phyloP scores from a whole-genome alignment of 768 basidiomycete genomes.

The Coprinopsis strossmayeri region DNA sequence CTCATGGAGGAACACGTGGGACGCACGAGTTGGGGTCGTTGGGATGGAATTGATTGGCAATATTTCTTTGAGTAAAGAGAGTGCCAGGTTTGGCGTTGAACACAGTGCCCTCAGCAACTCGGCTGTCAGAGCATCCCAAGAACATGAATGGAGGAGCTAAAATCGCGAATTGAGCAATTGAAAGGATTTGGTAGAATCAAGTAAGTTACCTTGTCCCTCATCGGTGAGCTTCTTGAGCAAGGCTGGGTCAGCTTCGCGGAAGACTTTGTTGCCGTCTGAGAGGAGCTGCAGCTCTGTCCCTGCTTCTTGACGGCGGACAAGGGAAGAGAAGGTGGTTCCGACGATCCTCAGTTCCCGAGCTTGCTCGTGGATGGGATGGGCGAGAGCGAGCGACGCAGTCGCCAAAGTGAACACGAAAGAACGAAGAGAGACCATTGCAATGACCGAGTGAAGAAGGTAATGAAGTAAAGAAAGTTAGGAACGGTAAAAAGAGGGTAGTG shows the following conservation, averaged over 20 bases:
- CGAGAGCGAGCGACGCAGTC: constrained; percentile 13
- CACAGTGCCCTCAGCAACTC: constrained; percentile 30
- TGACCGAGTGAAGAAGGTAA: neutral
- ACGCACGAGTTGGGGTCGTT: constrained; percentile 30
- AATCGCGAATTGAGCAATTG: too few species aligned
- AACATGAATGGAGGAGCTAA: constrained; percentile 29
- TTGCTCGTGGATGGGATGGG: constrained; percentile 16
- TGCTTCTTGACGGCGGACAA: constrained; percentile 7
- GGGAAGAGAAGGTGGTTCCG: constrained; percentile 13
- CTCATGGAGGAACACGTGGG: too few species aligned
- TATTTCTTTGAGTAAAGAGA: constrained; percentile 32
- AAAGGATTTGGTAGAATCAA: neutral
- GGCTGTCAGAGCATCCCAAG: constrained; percentile 33
- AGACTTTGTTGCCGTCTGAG: constrained; percentile 25
- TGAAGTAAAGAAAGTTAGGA: constrained; percentile 5
- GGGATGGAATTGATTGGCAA: constrained; percentile 33
- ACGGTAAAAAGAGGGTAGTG: constrained; percentile 10
- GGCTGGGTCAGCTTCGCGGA: constrained; percentile 22
- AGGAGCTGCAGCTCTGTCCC: constrained; percentile 21
- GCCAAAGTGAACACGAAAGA: constrained; percentile 12
- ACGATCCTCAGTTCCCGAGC: constrained; percentile 15
- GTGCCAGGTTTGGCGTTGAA: constrained; percentile 33
- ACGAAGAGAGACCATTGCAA: constrained; percentile 14
- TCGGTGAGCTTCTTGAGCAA: constrained; percentile 24
- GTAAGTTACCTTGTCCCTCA: constrained; percentile 26